Evolutionary conservation across 2,329 filamentous ascomycete species (phyloP).

Genomic region (Pseudogymnoascus sp.): DNA sequence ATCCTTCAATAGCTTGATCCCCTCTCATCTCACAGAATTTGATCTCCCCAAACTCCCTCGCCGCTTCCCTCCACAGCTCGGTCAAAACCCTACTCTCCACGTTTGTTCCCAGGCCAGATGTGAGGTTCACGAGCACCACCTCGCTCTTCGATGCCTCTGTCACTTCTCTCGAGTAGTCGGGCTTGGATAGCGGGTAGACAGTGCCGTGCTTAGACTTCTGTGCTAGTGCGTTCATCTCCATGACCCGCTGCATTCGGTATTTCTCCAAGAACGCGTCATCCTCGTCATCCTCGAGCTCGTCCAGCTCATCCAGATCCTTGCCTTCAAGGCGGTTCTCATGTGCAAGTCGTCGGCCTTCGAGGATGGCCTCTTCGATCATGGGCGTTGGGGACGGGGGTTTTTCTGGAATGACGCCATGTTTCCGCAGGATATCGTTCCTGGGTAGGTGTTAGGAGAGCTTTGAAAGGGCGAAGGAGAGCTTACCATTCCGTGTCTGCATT

Average conservation of each 20-base stretch:
- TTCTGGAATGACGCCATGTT: conserved; percentile 95
- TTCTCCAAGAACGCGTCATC: conserved; percentile 84
- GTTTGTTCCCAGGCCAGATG: conserved; percentile 68
- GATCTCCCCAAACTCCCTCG: conserved; percentile 78
- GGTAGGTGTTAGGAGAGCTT: background rate
- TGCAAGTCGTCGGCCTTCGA: conserved; percentile 72
- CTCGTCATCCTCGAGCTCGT: conserved; percentile 89
- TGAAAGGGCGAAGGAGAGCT: conserved; percentile 5
- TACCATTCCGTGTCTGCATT: conserved; percentile 98
- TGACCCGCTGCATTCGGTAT: conserved; percentile 81
- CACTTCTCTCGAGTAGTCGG: conserved; percentile 83
- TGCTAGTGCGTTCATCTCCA: conserved; percentile 67
- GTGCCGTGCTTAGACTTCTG: conserved; percentile 75
- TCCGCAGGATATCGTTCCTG: conserved; percentile 97
- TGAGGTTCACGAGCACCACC: conserved; percentile 69
- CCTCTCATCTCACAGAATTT: conserved; percentile 97
- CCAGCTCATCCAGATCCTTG: conserved; percentile 88
- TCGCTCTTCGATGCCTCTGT: conserved; percentile 76
- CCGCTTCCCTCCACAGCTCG: conserved; percentile 79
- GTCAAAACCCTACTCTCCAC: conserved; percentile 75
- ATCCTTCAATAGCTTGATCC: conserved; percentile 89
- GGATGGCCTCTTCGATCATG: conserved; percentile 88
- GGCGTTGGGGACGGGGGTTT: conserved; percentile 93
- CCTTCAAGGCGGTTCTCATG: conserved; percentile 90
- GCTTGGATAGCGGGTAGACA: conserved; percentile 90